A percentile compares a stretch with the other conserved stretches of the same genome.
Conservation (phyloP, 2,329 filamentous ascomycete species). For the Neoascochyta sp. region DNA sequence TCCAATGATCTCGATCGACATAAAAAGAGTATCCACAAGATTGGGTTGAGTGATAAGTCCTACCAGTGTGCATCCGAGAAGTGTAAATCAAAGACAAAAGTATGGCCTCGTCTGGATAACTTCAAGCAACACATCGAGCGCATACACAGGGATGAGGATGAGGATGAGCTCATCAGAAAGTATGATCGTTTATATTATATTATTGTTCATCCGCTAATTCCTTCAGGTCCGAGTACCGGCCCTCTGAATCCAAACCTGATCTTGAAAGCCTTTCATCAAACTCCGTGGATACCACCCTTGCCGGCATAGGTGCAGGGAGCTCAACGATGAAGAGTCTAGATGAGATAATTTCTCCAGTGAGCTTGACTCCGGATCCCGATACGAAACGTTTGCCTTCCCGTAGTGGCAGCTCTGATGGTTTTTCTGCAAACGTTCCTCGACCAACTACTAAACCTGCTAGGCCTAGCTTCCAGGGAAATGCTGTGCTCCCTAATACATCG, state of each 20-base stretch:
- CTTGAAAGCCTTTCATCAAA: constrained; percentile 12
- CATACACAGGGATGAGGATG: constrained; percentile 56
- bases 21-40: constrained; percentile 65
- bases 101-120: constrained; percentile 81
- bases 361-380: constrained; percentile 18
- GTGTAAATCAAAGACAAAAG: constrained; percentile 61
- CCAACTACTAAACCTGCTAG: too few species aligned
- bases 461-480: too few species aligned
- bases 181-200: constrained; percentile 21
- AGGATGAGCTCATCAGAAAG: constrained; percentile 47
- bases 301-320: constrained; percentile 28
- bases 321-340: constrained; percentile 17
- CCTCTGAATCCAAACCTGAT: constrained; percentile 4
- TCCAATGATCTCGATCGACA: constrained; percentile 80
- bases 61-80: constrained; percentile 58
- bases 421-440: too few species aligned
- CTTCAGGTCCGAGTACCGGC: constrained; percentile 22
- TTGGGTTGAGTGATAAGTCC: constrained; percentile 43
- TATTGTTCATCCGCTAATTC: constrained; percentile 10
- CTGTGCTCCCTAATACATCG: too few species aligned
- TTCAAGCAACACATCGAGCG: constrained; percentile 74
- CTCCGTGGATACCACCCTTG: constrained; percentile 28
- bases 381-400: neutral
- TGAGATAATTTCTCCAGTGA: constrained; percentile 16
- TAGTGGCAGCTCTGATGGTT: too few species aligned